Percentiles rank a stretch among this genome's conserved stretches.
Conservation (phyloP, 441 rosid genomes). For the Croton laevigatus region DNA sequence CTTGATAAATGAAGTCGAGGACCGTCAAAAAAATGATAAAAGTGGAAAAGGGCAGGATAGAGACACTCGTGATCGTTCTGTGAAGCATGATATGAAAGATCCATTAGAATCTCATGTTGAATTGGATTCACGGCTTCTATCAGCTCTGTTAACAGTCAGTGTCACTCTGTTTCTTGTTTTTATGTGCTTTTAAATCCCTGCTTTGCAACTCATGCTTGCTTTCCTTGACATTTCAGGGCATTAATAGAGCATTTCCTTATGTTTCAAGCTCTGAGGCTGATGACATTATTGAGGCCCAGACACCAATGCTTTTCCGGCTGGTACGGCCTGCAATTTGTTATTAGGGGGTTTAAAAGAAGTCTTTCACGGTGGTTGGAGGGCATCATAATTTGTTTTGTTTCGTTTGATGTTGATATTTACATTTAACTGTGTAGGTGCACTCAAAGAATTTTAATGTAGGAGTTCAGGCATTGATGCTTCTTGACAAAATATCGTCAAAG, state of each 20-base stretch:
- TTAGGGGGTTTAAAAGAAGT: background rate
- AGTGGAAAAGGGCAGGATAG: conserved; percentile 28
- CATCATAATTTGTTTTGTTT: conserved; percentile 8
- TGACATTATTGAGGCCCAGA: conserved; percentile 78
- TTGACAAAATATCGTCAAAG: conserved; percentile 92
- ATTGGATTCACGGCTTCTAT: conserved; percentile 89
- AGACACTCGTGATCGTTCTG: conserved; percentile 27
- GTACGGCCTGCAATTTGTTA: conserved; percentile 35
- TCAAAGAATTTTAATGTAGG: conserved; percentile 95
- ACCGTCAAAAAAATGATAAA: conserved; percentile 35
- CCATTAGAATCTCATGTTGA: conserved; percentile 67
- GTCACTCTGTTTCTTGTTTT: conserved; percentile 1
- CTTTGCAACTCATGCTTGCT: conserved; percentile 11
- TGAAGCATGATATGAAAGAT: conserved; percentile 38
- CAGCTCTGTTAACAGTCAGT: conserved; percentile 84
- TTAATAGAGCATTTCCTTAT: conserved; percentile 96
- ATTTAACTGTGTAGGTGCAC: conserved; percentile 67
- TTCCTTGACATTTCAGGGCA: conserved; percentile 56
- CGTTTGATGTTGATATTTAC: conserved; percentile 15
- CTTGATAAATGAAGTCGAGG: conserved; percentile 57
- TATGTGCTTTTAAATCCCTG: conserved; percentile 8
- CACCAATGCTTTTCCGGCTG: conserved; percentile 89
- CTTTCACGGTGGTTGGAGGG: background rate
- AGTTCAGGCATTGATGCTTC: conserved; percentile 93
- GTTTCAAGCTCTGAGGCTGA: conserved; percentile 86